Percentiles rank a stretch among this genome's conserved stretches.
Evolutionary conservation across 2,329 filamentous ascomycete species (phyloP).

Genomic region (Metarhizium robertsii): DNA sequence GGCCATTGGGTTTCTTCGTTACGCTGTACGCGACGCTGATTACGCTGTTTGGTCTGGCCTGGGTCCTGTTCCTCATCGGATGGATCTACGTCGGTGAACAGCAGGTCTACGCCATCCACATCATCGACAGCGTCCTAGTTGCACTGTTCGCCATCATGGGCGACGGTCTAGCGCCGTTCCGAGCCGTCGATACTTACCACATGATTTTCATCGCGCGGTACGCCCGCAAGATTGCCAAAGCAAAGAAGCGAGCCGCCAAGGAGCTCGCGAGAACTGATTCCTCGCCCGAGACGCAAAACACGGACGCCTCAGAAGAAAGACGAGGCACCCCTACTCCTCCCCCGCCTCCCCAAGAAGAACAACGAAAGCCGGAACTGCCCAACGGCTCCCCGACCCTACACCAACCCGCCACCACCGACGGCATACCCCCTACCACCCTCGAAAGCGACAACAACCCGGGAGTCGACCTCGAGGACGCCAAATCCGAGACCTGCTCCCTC

Average conservation of each 20-base stretch:
- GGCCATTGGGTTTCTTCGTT: conserved; percentile 73
- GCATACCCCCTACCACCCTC: background rate
- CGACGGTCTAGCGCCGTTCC: conserved; percentile 64
- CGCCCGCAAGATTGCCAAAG: conserved; percentile 25
- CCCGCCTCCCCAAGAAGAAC: background rate
- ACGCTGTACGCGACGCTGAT: conserved; percentile 77
- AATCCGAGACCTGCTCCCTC: conserved; percentile 27
- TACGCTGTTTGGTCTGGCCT: conserved; percentile 75
- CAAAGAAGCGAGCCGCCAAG: conserved; percentile 26
- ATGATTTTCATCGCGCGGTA: conserved; percentile 77
- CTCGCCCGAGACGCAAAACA: conserved; percentile 11
- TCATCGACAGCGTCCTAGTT: conserved; percentile 63
- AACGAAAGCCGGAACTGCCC: background rate
- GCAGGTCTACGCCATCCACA: conserved; percentile 59
- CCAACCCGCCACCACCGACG: background rate
- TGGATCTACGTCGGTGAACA: conserved; percentile 76
- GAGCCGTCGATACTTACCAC: conserved; percentile 75
- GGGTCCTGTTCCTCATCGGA: conserved; percentile 85
- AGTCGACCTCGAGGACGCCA: conserved; percentile 30
- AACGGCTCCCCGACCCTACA: background rate
- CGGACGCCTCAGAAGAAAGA: background rate
- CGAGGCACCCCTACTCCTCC: background rate
- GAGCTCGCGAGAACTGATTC: background rate
- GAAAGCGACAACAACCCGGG: conserved; percentile 15
- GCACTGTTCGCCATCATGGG: conserved; percentile 63